A percentile compares a stretch with the other conserved stretches of the same genome.
Evolutionary conservation across 371 early-diverging fungal genomes (phyloP).

Genomic region (Syncephalastrum monosporum): DNA sequence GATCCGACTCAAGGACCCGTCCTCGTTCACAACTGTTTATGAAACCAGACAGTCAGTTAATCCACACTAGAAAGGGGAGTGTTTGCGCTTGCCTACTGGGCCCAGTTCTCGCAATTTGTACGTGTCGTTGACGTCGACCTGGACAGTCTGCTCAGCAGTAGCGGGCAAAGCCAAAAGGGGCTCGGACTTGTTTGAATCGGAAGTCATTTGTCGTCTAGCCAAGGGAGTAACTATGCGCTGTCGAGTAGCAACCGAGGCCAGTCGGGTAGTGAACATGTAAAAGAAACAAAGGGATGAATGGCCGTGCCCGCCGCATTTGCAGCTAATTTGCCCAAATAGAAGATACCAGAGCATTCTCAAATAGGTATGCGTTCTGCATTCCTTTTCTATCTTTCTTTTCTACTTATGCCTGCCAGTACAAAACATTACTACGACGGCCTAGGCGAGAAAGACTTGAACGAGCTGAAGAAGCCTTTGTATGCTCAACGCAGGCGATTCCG

Average conservation of each 20-base stretch:
- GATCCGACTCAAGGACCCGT: conserved; percentile 72
- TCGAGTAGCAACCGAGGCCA: conserved; percentile 3
- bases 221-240: no score
- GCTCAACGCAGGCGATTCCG: neutral
- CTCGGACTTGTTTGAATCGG: conserved; percentile 12
- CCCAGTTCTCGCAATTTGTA: conserved; percentile 54
- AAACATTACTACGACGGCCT: no score
- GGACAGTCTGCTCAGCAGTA: conserved; percentile 42
- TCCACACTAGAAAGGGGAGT: neutral
- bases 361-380: neutral
- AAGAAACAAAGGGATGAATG: neutral
- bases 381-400: no score
- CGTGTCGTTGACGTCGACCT: conserved; percentile 48
- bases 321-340: conserved; percentile 1
- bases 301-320: neutral
- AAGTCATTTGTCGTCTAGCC: no score
- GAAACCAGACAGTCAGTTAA: neutral
- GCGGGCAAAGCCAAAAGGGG: conserved; percentile 53
- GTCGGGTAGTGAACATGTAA: conserved; percentile 1
- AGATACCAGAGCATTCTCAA: neutral
- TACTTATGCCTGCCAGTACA: no score
- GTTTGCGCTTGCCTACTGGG: conserved; percentile 47
- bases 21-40: conserved; percentile 54
- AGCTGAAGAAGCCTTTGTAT: conserved; percentile 7
- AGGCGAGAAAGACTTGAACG: neutral